A percentile compares a stretch with the other conserved stretches of the same genome.
These are phyloP conservation scores for Macroventuria anomochaeta DNA, from an alignment of 2,329 filamentous ascomycete genomes.

Conservation along the genomic window DNA sequence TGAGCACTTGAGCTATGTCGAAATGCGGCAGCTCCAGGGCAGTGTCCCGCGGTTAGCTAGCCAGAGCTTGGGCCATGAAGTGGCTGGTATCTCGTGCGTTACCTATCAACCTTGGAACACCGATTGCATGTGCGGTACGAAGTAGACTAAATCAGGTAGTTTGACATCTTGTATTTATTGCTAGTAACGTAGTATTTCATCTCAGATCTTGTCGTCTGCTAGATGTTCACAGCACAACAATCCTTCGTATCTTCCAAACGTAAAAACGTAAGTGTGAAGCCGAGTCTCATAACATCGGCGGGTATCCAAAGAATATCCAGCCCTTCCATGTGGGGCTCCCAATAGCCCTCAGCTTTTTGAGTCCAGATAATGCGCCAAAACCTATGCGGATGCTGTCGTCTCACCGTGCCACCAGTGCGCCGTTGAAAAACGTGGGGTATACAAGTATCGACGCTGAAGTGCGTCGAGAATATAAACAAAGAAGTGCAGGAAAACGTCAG, in stretches of 20 bases:
- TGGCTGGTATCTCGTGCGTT: slow-evolving; percentile 16
- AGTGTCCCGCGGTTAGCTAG: slow-evolving; percentile 10
- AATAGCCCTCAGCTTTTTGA: slow-evolving; percentile 23
- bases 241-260: slow-evolving; percentile 2
- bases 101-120: too few relatives aligned
- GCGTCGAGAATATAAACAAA: slow-evolving; percentile 31
- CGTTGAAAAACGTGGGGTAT: slow-evolving; percentile 31
- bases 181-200: neutral
- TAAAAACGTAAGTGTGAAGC: slow-evolving; percentile 24
- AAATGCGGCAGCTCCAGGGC: slow-evolving; percentile 14
- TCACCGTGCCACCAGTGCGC: slow-evolving; percentile 29
- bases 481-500: slow-evolving; percentile 19
- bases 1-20: slow-evolving; percentile 30
- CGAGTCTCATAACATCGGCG: slow-evolving; percentile 31
- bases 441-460: slow-evolving; percentile 28
- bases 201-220: neutral
- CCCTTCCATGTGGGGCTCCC: slow-evolving; percentile 8
- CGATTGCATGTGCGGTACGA: neutral
- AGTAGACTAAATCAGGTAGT: neutral
- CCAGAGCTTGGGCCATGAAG: slow-evolving; percentile 7
- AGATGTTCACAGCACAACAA: neutral
- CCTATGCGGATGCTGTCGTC: slow-evolving; percentile 35
- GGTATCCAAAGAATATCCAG: slow-evolving; percentile 36
- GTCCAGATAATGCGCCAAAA: slow-evolving; percentile 29
- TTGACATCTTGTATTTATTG: neutral